Conservation (phyloP, 164 flowering plant species). For the Kingdonia uniflora region DNA sequence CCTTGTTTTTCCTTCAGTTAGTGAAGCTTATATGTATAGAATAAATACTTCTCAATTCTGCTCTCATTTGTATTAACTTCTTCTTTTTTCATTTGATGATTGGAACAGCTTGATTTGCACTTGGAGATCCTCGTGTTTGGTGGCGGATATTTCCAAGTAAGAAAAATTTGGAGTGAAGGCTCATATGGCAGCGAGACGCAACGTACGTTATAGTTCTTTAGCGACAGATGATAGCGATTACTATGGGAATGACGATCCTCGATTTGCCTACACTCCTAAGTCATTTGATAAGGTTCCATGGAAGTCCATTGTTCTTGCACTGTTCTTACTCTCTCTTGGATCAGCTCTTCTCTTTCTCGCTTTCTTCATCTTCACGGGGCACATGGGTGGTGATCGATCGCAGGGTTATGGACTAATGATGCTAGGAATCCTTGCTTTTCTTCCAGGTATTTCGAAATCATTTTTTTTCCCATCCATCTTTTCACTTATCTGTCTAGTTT, state of each 20-base stretch:
- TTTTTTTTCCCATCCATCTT: neutral
- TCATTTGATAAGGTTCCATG: constrained; percentile 63
- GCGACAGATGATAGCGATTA: constrained; percentile 30
- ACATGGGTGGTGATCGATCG: constrained; percentile 82
- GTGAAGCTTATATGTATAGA: no score
- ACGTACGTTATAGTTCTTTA: constrained; percentile 44
- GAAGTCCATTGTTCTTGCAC: constrained; percentile 78
- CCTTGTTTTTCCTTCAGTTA: no score
- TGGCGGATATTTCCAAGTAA: neutral
- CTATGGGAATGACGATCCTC: constrained; percentile 37
- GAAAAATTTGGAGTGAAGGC: constrained; percentile 3
- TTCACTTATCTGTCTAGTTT: no score
- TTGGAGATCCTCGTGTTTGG: no score
- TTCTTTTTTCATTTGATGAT: no score
- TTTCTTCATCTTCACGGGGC: constrained; percentile 71
- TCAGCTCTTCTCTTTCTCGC: constrained; percentile 57
- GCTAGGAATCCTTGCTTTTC: constrained; percentile 67
- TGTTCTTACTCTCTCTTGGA: constrained; percentile 67
- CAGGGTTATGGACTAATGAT: constrained; percentile 73
- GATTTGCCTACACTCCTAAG: constrained; percentile 72
- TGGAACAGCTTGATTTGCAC: no score
- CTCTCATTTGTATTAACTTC: no score
- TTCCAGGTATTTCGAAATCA: constrained; percentile 47
- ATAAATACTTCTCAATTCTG: no score
- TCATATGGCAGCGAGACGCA: constrained; percentile 50